These are phyloP conservation scores for Alliaria petiolata DNA, from an alignment of 345 rosid genomes.

Conservation along the genomic window DNA sequence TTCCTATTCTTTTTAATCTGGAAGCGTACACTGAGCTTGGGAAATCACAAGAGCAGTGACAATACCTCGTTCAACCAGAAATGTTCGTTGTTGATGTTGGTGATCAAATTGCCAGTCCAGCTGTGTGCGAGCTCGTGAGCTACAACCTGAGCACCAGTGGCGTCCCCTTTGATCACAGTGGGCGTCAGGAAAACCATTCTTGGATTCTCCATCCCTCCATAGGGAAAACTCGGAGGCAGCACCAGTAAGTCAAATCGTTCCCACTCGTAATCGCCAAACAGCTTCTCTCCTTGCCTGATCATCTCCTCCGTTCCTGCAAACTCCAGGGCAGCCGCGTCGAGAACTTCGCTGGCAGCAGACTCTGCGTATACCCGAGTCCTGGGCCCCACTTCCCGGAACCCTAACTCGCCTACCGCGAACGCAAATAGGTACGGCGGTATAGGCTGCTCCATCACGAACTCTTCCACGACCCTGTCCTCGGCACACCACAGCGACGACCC, in stretches of 20 bases:
- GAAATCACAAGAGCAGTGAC: no score
- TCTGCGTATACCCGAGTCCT: constrained; percentile 83
- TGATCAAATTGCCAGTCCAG: constrained; percentile 93
- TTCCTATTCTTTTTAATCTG: no score
- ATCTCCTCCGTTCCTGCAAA: constrained; percentile 90
- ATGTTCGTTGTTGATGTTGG: constrained; percentile 81
- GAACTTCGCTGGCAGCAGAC: constrained; percentile 39
- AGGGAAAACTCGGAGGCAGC: constrained; percentile 90
- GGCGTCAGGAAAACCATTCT: constrained; percentile 90
- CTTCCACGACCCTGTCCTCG: constrained; percentile 80
- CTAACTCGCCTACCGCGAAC: constrained; percentile 84
- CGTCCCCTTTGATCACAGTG: constrained; percentile 86
- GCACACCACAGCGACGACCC: constrained; percentile 46
- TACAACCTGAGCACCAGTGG: constrained; percentile 82
- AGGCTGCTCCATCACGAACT: constrained; percentile 82
- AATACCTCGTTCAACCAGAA: constrained; percentile 98
- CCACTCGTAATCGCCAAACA: constrained; percentile 84
- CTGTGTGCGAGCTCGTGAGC: constrained; percentile 95
- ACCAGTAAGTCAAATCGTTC: constrained; percentile 86
- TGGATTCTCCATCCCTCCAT: constrained; percentile 94
- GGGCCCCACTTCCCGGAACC: constrained; percentile 77
- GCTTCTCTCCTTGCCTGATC: constrained; percentile 75
- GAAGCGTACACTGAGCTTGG: background rate
- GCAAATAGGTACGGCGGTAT: constrained; percentile 94
- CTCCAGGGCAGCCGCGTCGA: constrained; percentile 78